Evolutionary conservation across 2,329 filamentous ascomycete species (phyloP), one percentile per base, ranked within the genome.

Genomic region (Fonsecaea monophora): DNA sequence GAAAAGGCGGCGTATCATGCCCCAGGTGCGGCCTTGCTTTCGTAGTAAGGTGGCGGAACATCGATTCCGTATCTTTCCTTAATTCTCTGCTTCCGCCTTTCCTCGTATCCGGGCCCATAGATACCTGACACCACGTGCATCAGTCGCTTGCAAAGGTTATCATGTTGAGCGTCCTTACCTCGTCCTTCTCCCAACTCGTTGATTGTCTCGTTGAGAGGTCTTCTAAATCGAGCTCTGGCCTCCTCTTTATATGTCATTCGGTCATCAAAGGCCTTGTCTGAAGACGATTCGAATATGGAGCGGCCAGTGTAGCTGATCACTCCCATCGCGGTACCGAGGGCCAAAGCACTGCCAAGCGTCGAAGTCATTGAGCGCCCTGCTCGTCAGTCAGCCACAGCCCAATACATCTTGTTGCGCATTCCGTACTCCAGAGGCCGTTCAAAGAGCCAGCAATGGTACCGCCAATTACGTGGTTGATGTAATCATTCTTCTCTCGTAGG

Each of bases 51-150:
- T 63, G 88, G 86, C 75, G 90, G 87, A 75, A 97, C 89, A 72
- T 96, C 92, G 75, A 96, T 87, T 66, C 93, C 92, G 76, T 97
- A 97, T 79, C 89, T 92, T 80, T 92, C 89, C 86, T 92, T 89
- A 78, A 97, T 85, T 74, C 92, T 86, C 82, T 93, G 84, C 72
- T 88, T 87, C 78, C 94, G 89, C 79, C 94, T 86, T 83, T 96
- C 92, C 73, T 92, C 90, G 77, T 95, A 97, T 60, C 92, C 92
- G 15, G 91, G 89, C 48, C 87, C 90, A 73, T 89, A 85, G 74
- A 97, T 92, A 63, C 91, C 93, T 97, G 73, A 7, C 61, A 35
- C 37, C 34, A 53, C 42, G 63, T 72, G 48, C 71, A 67, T 64
- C 45, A 71, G 68, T 35, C 12, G 35, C 13, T 13, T 32, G 53